Conservation (phyloP, 305 asterid genomes). For the Rubia peregrina region DNA sequence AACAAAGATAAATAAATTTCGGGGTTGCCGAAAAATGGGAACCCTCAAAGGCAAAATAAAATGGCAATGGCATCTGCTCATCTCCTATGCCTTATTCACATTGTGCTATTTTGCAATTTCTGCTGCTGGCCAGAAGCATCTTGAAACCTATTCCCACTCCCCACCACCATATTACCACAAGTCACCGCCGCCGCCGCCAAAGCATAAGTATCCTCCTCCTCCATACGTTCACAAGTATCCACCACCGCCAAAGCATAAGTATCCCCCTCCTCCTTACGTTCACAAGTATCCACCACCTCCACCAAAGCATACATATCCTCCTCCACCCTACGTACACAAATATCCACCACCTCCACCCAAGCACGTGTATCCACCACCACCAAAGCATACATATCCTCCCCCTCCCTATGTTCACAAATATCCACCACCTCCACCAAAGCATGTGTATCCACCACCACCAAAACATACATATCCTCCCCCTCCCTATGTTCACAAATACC, state of each 20-base stretch:
- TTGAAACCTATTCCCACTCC: neutral
- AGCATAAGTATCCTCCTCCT: neutral
- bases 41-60: neutral
- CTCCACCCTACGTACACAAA: neutral
- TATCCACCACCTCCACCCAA: neutral
- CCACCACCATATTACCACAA: neutral
- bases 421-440: neutral
- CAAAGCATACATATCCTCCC: neutral
- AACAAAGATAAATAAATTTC: neutral
- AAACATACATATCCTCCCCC: neutral
- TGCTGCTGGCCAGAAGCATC: neutral
- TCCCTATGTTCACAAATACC: neutral
- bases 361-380: neutral
- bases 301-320: neutral
- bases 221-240: neutral
- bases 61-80: constrained; percentile 1
- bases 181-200: neutral
- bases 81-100: neutral
- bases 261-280: neutral
- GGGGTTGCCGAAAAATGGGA: neutral
- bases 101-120: neutral
- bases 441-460: neutral
- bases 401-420: neutral
- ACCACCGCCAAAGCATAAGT: neutral
- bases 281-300: constrained; percentile 2